Evolutionary conservation across 2,329 filamentous ascomycete species (phyloP).

Genomic region (Colletotrichum sp.): DNA sequence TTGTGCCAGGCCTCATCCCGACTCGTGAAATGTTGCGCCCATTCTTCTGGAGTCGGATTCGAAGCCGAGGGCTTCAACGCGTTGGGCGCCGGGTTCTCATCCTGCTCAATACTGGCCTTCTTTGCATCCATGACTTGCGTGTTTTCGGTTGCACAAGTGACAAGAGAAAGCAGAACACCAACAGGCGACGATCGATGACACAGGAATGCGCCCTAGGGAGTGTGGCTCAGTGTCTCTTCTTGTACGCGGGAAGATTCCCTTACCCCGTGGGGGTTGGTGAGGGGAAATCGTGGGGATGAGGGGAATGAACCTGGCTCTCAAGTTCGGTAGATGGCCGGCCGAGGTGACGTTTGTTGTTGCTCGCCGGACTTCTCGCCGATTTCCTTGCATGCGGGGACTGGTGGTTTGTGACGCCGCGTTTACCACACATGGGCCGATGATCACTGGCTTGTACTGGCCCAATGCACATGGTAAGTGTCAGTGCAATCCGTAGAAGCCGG

Average conservation of each 20-base stretch:
- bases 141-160: neutral
- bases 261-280: slow-evolving; percentile 4
- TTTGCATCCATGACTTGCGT: neutral
- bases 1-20: slow-evolving; percentile 15
- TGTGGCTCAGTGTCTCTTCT: neutral
- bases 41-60: slow-evolving; percentile 9
- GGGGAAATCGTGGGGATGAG: neutral
- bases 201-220: neutral
- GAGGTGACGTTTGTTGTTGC: neutral
- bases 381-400: neutral
- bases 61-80: neutral
- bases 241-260: neutral
- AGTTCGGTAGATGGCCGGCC: slow-evolving; percentile 7
- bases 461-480: neutral
- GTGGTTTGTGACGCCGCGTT: neutral
- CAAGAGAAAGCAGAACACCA: neutral
- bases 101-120: slow-evolving; percentile 9
- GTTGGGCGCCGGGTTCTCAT: neutral
- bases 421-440: neutral
- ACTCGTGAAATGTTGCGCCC: neutral
- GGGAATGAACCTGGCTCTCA: neutral
- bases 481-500: neutral
- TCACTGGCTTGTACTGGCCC: neutral
- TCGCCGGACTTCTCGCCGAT: neutral
- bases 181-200: neutral